A percentile compares a stretch with the other conserved stretches of the same genome.
Conservation (phyloP, 495 filamentous ascomycete species). For the Penicillium bialowiezense region DNA sequence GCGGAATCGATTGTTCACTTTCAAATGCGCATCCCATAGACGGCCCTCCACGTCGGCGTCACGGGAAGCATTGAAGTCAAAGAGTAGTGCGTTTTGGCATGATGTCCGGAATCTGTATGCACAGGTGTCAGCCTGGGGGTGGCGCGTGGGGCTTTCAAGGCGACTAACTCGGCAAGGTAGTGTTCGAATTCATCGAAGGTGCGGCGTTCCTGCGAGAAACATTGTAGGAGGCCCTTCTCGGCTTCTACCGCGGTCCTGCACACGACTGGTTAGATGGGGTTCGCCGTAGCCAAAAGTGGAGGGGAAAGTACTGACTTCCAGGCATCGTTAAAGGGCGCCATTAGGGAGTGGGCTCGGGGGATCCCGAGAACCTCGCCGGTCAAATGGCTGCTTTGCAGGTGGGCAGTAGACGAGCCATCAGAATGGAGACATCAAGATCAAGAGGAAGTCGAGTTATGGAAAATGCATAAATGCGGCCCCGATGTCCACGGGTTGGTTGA, state of each 20-base stretch:
- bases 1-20: conserved; percentile 73
- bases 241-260: conserved; percentile 43
- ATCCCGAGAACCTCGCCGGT: conserved; percentile 53
- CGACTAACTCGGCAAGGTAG: conserved; percentile 56
- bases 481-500: neutral
- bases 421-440: conserved; percentile 14
- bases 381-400: conserved; percentile 50
- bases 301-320: conserved; percentile 45
- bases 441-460: conserved; percentile 6
- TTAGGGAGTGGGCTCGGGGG: conserved; percentile 33
- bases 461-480: conserved; percentile 10
- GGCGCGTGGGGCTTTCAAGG: conserved; percentile 14
- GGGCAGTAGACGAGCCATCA: conserved; percentile 44
- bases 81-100: conserved; percentile 69
- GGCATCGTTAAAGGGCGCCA: conserved; percentile 50
- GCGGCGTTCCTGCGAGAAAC: conserved; percentile 50
- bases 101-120: conserved; percentile 61
- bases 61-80: conserved; percentile 68
- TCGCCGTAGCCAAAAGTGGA: conserved; percentile 1
- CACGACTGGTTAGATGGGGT: conserved; percentile 15
- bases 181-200: conserved; percentile 58
- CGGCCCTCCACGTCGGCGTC: conserved; percentile 59
- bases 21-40: conserved; percentile 77
- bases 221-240: conserved; percentile 48
- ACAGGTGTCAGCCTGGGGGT: conserved; percentile 17